phyloP scores from a whole-genome alignment of 306 rosid species.

The Prunus fruticosa region DNA sequence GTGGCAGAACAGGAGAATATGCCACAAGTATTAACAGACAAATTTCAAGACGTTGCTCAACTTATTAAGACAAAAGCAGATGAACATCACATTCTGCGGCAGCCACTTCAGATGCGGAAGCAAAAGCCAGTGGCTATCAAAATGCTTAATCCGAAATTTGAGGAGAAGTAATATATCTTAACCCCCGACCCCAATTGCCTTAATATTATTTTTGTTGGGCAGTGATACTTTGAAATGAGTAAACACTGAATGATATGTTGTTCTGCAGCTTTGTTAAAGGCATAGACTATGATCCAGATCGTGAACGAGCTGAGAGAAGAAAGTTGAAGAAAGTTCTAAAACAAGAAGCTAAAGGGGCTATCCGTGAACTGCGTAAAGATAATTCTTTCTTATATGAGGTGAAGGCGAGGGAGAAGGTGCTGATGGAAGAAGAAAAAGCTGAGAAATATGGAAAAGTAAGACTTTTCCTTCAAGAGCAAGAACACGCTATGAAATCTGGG shows the following conservation, averaged over 20 bases:
- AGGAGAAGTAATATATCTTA: constrained; percentile 60
- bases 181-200: not conserved
- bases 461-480: constrained; percentile 90
- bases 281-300: constrained; percentile 85
- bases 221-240: not conserved
- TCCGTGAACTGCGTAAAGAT: constrained; percentile 87
- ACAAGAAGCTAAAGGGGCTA: constrained; percentile 79
- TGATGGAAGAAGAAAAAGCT: constrained; percentile 56
- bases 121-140: constrained; percentile 80
- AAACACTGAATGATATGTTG: constrained; percentile 22
- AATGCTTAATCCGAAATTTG: constrained; percentile 73
- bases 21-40: constrained; percentile 45
- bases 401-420: constrained; percentile 60
- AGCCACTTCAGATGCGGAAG: constrained; percentile 86
- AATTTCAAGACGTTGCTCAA: constrained; percentile 50
- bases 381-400: constrained; percentile 66
- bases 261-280: constrained; percentile 81
- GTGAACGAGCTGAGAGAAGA: constrained; percentile 55
- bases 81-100: constrained; percentile 47
- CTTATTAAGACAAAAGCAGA: constrained; percentile 52
- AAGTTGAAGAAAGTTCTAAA: constrained; percentile 59
- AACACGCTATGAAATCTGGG: constrained; percentile 83
- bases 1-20: constrained; percentile 50
- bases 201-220: not conserved
- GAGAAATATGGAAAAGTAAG: constrained; percentile 63